A percentile compares a stretch with the other conserved stretches of the same genome.
phyloP scores from a whole-genome alignment of 306 rosid species.

The Myrica gale region DNA sequence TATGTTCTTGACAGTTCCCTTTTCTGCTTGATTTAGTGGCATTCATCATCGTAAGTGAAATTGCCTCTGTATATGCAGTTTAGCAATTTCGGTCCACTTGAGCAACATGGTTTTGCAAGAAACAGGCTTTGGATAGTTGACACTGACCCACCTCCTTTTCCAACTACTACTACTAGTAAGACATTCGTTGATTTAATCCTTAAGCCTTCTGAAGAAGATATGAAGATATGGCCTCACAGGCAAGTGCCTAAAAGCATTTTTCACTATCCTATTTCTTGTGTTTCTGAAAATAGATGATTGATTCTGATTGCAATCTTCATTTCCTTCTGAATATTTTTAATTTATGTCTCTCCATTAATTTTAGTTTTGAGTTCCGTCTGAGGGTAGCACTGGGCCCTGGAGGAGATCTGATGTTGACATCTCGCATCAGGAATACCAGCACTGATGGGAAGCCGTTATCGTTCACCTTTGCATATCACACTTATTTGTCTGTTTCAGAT shows the following conservation, averaged over 20 bases:
- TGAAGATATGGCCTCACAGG: conserved; percentile 86
- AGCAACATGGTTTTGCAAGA: conserved; percentile 86
- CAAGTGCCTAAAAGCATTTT: conserved; percentile 22
- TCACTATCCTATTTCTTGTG: not conserved
- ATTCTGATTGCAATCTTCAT: not conserved
- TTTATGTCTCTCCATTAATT: conserved; percentile 26
- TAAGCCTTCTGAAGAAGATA: conserved; percentile 76
- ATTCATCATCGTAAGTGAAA: conserved; percentile 30
- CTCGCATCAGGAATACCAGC: conserved; percentile 85
- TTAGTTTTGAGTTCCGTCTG: conserved; percentile 82
- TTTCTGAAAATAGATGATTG: not conserved
- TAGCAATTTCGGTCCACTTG: conserved; percentile 61
- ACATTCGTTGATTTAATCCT: conserved; percentile 84
- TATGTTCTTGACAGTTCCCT: conserved; percentile 40
- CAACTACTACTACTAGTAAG: conserved; percentile 50
- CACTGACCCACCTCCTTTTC: conserved; percentile 65
- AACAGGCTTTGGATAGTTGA: conserved; percentile 73
- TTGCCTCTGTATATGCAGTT: conserved; percentile 58
- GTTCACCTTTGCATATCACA: conserved; percentile 93
- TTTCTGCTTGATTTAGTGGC: conserved; percentile 27
- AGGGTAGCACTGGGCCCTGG: conserved; percentile 89
- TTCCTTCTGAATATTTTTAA: not conserved
- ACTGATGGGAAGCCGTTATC: conserved; percentile 86
- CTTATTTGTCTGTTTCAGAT: conserved; percentile 88
- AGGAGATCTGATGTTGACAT: conserved; percentile 86